Percentiles rank a stretch among this genome's conserved stretches.
These are phyloP conservation scores for Tetracladium setigerum DNA, from an alignment of 495 filamentous ascomycete species.

Conservation along the genomic window DNA sequence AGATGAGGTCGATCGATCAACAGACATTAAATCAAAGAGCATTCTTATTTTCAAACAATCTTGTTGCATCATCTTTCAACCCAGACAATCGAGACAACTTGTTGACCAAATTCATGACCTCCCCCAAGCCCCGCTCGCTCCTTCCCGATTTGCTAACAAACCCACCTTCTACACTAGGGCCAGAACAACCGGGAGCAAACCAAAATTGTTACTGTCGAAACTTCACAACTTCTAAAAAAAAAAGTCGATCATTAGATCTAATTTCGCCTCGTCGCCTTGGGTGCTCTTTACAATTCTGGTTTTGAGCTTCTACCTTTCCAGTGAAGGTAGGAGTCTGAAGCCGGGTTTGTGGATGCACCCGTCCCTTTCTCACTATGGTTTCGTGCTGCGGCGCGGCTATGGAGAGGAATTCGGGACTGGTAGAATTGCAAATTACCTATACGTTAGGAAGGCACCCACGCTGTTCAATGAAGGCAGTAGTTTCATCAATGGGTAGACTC, in stretches of 20 bases:
- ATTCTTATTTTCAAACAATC: background rate
- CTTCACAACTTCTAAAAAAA: background rate
- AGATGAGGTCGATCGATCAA: slow-evolving; percentile 16
- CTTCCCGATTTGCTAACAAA: slow-evolving; percentile 4
- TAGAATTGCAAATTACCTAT: too few species aligned
- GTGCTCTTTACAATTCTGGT: background rate
- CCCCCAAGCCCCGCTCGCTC: background rate
- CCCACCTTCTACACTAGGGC: slow-evolving; percentile 10
- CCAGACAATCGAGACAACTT: background rate
- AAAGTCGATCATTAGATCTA: background rate
- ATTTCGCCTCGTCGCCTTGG: background rate
- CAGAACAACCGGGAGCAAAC: background rate
- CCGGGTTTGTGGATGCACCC: background rate
- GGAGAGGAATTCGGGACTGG: slow-evolving; percentile 12
- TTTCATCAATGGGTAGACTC: too few species aligned
- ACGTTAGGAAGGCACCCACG: too few species aligned
- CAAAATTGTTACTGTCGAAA: slow-evolving; percentile 6
- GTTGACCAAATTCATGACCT: too few species aligned
- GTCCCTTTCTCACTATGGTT: slow-evolving; percentile 20
- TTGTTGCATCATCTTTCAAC: background rate
- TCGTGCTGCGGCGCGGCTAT: slow-evolving; percentile 11
- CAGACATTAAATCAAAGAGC: background rate
- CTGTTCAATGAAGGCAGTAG: too few species aligned
- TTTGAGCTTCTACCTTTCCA: background rate
- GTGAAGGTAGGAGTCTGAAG: background rate